These are phyloP conservation scores for Rhodotorula kratochvilovae DNA, from an alignment of 768 basidiomycete species.

Conservation along the genomic window DNA sequence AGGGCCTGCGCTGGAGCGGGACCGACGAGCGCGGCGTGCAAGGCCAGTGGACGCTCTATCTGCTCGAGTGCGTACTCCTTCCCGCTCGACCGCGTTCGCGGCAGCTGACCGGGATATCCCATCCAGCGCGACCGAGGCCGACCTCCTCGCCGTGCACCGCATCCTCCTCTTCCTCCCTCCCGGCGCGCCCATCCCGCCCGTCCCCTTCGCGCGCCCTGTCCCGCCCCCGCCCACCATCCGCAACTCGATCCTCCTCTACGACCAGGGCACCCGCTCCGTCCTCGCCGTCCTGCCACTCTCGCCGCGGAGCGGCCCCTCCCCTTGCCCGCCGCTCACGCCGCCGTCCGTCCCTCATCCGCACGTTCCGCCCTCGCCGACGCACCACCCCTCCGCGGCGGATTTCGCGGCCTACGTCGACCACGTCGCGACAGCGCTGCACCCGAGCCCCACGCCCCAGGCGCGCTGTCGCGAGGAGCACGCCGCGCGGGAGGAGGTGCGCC, in stretches of 20 bases:
- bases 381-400: not conserved
- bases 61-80: not conserved
- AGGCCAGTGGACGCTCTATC: not conserved
- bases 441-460: not conserved
- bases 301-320: not conserved
- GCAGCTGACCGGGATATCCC: not conserved
- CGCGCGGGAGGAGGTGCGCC: rapidly evolving
- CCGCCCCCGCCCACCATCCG: not conserved
- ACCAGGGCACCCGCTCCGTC: not conserved
- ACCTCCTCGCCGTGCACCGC: conserved; percentile 3
- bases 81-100: not conserved
- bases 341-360: not conserved
- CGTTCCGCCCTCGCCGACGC: not conserved
- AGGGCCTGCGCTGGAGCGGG: not conserved
- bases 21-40: not conserved
- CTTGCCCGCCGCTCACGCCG: not conserved
- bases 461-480: not conserved
- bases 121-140: conserved; percentile 17
- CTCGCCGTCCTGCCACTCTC: conserved; percentile 9
- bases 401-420: conserved; percentile 18
- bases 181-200: no score
- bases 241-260: conserved; percentile 18
- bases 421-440: not conserved
- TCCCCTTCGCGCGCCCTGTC: no score
- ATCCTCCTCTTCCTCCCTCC: conserved; percentile 7